A percentile compares a stretch with the other conserved stretches of the same genome.
phyloP scores from a whole-genome alignment of 2,329 filamentous ascomycete genomes.

The Epicoccum nigrum region DNA sequence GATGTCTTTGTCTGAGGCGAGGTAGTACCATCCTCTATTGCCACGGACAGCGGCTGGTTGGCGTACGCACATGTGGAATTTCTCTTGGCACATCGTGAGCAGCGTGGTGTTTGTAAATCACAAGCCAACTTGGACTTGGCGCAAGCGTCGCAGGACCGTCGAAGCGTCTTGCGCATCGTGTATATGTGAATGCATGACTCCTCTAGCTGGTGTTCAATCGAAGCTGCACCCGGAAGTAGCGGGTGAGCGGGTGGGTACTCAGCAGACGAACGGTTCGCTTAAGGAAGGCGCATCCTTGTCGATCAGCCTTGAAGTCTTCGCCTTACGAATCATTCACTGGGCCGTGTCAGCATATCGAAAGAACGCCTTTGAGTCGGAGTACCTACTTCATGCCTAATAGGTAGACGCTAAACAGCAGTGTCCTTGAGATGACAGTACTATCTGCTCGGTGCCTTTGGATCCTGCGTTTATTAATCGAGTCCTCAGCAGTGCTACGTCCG shows the following conservation, averaged over 20 bases:
- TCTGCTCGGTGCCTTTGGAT: no score
- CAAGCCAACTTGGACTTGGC: constrained; percentile 63
- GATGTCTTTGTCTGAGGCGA: constrained; percentile 1
- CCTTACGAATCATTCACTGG: not conserved
- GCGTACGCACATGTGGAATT: constrained; percentile 58
- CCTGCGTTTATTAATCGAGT: no score
- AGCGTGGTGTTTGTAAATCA: constrained; percentile 60
- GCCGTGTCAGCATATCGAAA: no score
- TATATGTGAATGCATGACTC: constrained; percentile 13
- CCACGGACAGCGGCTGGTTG: constrained; percentile 56
- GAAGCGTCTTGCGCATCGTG: constrained; percentile 62
- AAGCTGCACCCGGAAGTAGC: constrained; percentile 1
- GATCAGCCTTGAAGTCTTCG: not conserved
- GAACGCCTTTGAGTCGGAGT: no score
- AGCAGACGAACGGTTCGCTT: constrained; percentile 13
- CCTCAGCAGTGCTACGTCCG: no score
- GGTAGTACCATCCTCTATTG: constrained; percentile 28
- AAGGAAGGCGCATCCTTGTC: constrained; percentile 9
- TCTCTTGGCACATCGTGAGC: constrained; percentile 61
- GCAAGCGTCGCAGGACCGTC: constrained; percentile 63
- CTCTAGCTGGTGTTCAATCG: not conserved
- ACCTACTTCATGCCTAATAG: no score
- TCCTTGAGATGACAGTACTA: no score
- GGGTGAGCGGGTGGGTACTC: no score
- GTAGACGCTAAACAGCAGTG: no score